phyloP scores from a whole-genome alignment of 2,329 filamentous ascomycete species.

The Pseudogymnoascus sp. region DNA sequence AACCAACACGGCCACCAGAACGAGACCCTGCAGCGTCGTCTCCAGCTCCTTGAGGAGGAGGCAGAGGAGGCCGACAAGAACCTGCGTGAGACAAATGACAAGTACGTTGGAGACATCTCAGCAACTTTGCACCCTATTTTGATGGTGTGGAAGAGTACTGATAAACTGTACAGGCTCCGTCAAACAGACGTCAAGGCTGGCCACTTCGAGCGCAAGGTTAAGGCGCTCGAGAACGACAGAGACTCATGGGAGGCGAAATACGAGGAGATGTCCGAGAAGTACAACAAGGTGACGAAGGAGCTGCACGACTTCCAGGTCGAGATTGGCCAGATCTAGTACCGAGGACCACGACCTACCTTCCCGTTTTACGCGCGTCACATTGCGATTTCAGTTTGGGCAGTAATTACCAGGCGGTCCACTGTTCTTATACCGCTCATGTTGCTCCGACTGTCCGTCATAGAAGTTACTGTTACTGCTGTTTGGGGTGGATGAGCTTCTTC shows the following conservation, averaged over 20 bases:
- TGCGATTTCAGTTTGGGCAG: constrained; percentile 7
- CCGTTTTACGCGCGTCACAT: constrained; percentile 8
- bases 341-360: background rate
- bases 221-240: constrained; percentile 84
- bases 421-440: constrained; percentile 2
- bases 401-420: constrained; percentile 4
- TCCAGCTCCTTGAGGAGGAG: constrained; percentile 96
- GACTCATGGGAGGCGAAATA: constrained; percentile 97
- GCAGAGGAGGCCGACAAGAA: constrained; percentile 95
- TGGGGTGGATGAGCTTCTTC: constrained; percentile 7
- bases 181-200: constrained; percentile 99
- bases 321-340: constrained; percentile 76
- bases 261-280: constrained; percentile 94
- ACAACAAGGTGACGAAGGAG: constrained; percentile 76
- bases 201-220: constrained; percentile 98
- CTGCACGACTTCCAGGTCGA: constrained; percentile 83
- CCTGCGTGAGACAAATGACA: constrained; percentile 94
- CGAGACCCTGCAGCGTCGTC: constrained; percentile 82
- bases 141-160: constrained; percentile 12
- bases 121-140: constrained; percentile 2
- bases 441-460: background rate
- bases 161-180: constrained; percentile 61
- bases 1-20: constrained; percentile 79
- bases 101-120: constrained; percentile 53
- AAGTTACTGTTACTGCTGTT: constrained; percentile 8